Evolutionary conservation across 331 rosid species (phyloP).

Genomic region (Prunus yedoensis): DNA sequence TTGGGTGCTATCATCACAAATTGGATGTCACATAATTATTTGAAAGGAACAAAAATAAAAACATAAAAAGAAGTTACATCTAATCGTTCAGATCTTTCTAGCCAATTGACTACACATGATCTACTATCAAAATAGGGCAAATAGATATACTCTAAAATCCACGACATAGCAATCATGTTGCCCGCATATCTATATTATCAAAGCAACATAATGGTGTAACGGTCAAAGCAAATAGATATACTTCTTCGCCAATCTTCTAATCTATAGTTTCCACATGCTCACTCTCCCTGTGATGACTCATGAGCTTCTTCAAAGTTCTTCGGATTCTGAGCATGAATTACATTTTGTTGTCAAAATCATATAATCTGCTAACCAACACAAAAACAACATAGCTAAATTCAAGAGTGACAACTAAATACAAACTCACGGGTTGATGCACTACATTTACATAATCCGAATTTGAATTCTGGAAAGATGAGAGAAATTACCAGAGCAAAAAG

Average conservation of each 20-base stretch:
- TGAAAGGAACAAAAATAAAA: too few relatives aligned
- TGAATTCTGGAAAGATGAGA: constrained; percentile 22
- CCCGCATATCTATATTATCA: too few relatives aligned
- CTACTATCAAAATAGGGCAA: too few relatives aligned
- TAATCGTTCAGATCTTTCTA: too few relatives aligned
- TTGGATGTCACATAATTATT: neutral
- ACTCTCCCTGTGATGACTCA: constrained; percentile 23
- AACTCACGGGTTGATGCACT: too few relatives aligned
- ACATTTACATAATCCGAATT: neutral
- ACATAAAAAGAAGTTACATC: too few relatives aligned
- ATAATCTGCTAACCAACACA: constrained; percentile 13
- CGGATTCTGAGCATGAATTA: constrained; percentile 35
- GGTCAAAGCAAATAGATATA: constrained; percentile 28
- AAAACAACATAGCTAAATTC: neutral
- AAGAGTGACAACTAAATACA: neutral
- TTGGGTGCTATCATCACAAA: neutral
- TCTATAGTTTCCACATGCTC: constrained; percentile 66
- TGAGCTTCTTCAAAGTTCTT: constrained; percentile 13
- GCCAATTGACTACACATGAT: too few relatives aligned
- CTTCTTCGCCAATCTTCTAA: constrained; percentile 46
- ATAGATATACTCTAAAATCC: too few relatives aligned
- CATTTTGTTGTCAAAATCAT: constrained; percentile 21
- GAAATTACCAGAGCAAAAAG: constrained; percentile 60
- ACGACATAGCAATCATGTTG: too few relatives aligned
- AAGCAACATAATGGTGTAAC: too few relatives aligned